Percentiles rank a stretch among this genome's conserved stretches.
phyloP scores from a whole-genome alignment of 2,329 filamentous ascomycete genomes.

The Macrophomina tecta region DNA sequence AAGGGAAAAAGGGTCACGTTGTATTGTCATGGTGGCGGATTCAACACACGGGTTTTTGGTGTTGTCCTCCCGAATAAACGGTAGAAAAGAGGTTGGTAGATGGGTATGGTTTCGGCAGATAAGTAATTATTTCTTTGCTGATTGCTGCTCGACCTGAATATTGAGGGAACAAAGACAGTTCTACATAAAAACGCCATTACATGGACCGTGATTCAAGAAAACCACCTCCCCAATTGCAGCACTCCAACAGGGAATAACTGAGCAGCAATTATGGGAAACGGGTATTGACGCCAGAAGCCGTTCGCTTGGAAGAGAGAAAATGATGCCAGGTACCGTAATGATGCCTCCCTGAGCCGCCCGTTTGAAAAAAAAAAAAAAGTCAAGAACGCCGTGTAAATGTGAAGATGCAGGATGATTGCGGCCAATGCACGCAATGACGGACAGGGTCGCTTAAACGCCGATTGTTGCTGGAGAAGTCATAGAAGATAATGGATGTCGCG shows the following conservation, averaged over 20 bases:
- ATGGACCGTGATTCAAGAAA: conserved; percentile 6
- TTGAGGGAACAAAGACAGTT: conserved; percentile 11
- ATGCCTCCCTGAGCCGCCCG: conserved; percentile 23
- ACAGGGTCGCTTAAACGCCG: conserved; percentile 20
- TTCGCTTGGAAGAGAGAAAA: conserved; percentile 20
- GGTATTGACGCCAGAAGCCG: conserved; percentile 27
- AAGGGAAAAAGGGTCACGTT: background rate
- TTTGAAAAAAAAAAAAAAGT: background rate
- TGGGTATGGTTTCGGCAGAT: background rate
- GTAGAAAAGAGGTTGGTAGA: background rate
- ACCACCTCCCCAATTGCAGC: background rate
- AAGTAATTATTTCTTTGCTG: conserved; percentile 21
- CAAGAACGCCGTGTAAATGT: conserved; percentile 28
- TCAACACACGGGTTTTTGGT: too few species aligned
- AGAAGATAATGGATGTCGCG: conserved; percentile 14
- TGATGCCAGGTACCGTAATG: conserved; percentile 25
- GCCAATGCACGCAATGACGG: conserved; percentile 18
- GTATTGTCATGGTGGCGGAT: background rate
- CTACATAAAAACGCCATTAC: conserved; percentile 21
- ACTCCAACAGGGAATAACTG: conserved; percentile 8
- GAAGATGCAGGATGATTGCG: conserved; percentile 16
- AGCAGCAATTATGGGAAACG: conserved; percentile 22
- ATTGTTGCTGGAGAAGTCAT: conserved; percentile 19
- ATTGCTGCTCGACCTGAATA: conserved; percentile 10
- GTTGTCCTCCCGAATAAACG: background rate